phyloP scores from a whole-genome alignment of 257 asterid species.

The Henckelia pumila region DNA sequence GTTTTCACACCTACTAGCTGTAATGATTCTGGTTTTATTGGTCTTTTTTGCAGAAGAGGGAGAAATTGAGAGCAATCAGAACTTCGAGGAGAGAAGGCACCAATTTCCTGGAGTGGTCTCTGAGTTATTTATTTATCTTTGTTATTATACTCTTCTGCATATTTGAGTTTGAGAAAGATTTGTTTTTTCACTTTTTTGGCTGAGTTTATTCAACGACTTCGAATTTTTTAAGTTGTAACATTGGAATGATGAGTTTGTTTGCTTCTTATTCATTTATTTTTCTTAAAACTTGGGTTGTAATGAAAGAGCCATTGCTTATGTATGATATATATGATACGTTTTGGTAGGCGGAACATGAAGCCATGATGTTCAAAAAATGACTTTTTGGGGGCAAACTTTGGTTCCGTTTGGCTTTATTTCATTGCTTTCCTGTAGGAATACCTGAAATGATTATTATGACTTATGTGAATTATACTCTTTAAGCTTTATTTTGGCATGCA shows the following conservation, averaged over 20 bases:
- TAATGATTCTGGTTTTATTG: neutral
- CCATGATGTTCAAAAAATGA: neutral
- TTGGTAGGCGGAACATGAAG: neutral
- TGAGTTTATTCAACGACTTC: neutral
- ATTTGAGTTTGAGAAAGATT: neutral
- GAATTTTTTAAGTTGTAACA: neutral
- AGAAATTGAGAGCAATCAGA: slow-evolving; percentile 35
- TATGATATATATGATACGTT: neutral
- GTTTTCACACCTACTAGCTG: neutral
- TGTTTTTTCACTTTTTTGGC: neutral
- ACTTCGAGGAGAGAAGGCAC: slow-evolving; percentile 71
- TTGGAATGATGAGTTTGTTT: neutral
- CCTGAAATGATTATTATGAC: slow-evolving; percentile 3
- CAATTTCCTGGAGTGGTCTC: slow-evolving; percentile 69
- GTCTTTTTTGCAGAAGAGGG: slow-evolving; percentile 51
- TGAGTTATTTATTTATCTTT: neutral
- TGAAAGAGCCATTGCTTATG: neutral
- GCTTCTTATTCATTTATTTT: neutral
- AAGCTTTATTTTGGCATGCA: slow-evolving; percentile 22
- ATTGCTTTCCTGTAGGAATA: slow-evolving; percentile 6
- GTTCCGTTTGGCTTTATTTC: neutral
- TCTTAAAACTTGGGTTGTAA: neutral
- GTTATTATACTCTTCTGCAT: neutral
- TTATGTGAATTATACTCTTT: neutral
- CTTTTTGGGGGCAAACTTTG: neutral